Base-by-base conservation (phyloP, 2,329 filamentous ascomycete species). In the Neopestalotiopsis sp. region DNA sequence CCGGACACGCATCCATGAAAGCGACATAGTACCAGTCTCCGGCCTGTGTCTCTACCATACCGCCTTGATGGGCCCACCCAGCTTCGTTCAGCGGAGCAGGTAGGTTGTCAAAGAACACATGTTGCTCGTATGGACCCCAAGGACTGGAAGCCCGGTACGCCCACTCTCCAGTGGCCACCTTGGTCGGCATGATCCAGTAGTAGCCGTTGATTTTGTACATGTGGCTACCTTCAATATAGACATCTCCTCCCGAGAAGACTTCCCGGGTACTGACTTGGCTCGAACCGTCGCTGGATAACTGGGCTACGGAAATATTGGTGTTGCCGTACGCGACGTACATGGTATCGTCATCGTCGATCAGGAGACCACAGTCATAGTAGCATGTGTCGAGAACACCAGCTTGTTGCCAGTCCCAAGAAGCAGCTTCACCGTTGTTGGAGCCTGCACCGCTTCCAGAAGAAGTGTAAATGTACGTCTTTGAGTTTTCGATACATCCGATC, bases 21-120 rank as follows among this genome's bases (percentile, higher is more conserved):
- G 85, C 83, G 76, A 89, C 85, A 71, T 86, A 90, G 74, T 88
- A 89, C 88, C 88, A 90, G 13, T 85, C 78, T 0, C 85, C 86
- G 13, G 81, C 75, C 0, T 82, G 80, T 0, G 85, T 87, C 66
- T 86, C 78, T 4, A 90, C 81, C 1, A 90, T 77, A 24, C 86
- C 84, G 1, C 88, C 88, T 74, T 91, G 89, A 71, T 89, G 85
- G 0, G 84, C 82, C 3, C 76, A 78, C 4, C 84, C 85, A 1
- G 82, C 83, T 17, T 80, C 82, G 0, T 78, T 63, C 1, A 89
- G 72, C 0, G 87, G 86, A 0, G 82, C 78, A 0, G 73, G 67
- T 24, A 87, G 79, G 62, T 77, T 74, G 24, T 84, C 74, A 10
- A 84, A 78, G 0, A 90, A 78, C 0, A 83, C 72, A 56, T 83